phyloP scores from a whole-genome alignment of 441 rosid genomes.

The Hura crepitans region DNA sequence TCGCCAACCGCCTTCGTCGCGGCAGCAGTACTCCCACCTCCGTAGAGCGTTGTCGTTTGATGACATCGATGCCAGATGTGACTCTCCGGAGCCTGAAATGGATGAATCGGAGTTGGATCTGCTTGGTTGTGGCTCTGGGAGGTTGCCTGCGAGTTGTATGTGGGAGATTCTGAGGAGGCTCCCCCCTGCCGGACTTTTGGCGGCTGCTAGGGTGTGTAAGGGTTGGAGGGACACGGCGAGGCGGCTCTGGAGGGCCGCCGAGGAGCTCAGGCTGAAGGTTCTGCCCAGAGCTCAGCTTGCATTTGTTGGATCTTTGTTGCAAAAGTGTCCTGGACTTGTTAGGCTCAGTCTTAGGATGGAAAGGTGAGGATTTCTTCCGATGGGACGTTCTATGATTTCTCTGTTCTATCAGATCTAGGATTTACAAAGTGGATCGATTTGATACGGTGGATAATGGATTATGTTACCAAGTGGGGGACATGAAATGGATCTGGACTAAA shows the following conservation, averaged over 20 bases:
- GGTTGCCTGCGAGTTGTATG: constrained; percentile 45
- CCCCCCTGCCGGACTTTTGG: constrained; percentile 59
- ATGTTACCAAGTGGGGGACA: background rate
- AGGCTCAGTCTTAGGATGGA: constrained; percentile 66
- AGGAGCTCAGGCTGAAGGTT: constrained; percentile 72
- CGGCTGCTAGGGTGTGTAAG: constrained; percentile 74
- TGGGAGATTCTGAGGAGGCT: constrained; percentile 82
- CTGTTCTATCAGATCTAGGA: constrained; percentile 37
- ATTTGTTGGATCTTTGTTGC: constrained; percentile 69
- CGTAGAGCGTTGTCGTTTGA: constrained; percentile 85
- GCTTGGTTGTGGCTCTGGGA: constrained; percentile 36
- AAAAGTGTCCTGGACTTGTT: constrained; percentile 72
- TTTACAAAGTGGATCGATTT: constrained; percentile 19
- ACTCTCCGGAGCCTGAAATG: constrained; percentile 40
- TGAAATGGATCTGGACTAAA: constrained; percentile 2
- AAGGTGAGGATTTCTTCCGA: constrained; percentile 49
- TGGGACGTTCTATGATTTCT: constrained; percentile 1
- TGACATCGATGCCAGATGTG: constrained; percentile 48
- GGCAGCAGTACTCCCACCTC: constrained; percentile 40
- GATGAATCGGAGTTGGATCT: constrained; percentile 36
- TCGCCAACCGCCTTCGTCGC: constrained; percentile 20
- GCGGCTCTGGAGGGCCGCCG: constrained; percentile 79
- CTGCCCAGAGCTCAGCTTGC: constrained; percentile 61
- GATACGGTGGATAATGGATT: constrained; percentile 11
- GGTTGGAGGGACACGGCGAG: constrained; percentile 75